A percentile compares a stretch with the other conserved stretches of the same genome.
phyloP scores from a whole-genome alignment of 768 basidiomycete species.

The Auricularia auricula-judae region DNA sequence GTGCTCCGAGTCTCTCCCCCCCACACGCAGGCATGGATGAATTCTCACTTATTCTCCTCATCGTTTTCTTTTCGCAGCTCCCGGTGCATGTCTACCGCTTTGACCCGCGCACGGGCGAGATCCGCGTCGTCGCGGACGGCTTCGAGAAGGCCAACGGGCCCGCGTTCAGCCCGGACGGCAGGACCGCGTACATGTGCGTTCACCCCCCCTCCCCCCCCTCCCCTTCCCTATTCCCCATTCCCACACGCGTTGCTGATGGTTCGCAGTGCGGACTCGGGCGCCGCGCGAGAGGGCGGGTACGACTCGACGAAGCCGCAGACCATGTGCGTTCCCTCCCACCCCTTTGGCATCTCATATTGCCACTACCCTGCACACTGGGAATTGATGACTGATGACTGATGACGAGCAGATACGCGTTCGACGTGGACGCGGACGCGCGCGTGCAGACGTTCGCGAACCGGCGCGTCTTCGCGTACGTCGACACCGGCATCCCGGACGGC shows the following conservation, averaged over 20 bases:
- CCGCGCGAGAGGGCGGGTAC: slow-evolving; percentile 18
- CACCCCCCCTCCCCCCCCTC: background rate
- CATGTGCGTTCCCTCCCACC: slow-evolving; percentile 22
- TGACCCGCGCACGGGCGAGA: slow-evolving; percentile 49
- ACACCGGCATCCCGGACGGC: slow-evolving; percentile 59
- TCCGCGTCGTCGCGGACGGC: slow-evolving; percentile 68
- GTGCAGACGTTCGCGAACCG: slow-evolving; percentile 47
- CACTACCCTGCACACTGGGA: background rate
- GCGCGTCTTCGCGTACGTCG: slow-evolving; percentile 55
- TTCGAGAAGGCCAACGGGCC: slow-evolving; percentile 67
- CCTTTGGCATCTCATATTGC: background rate
- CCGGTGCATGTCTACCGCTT: slow-evolving; percentile 74
- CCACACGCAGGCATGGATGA: background rate
- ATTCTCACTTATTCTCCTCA: background rate
- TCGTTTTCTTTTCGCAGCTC: slow-evolving; percentile 20
- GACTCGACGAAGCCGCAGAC: slow-evolving; percentile 55
- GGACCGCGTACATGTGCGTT: slow-evolving; percentile 50
- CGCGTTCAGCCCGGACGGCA: slow-evolving; percentile 57
- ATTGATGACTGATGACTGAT: background rate
- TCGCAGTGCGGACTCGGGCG: slow-evolving; percentile 1
- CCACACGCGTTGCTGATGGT: background rate
- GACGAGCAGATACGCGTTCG: slow-evolving; percentile 39
- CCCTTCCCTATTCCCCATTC: background rate
- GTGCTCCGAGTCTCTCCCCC: background rate
- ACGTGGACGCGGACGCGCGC: slow-evolving; percentile 37